A percentile compares a stretch with the other conserved stretches of the same genome.
Evolutionary conservation across 257 asterid species (phyloP).

Genomic region (Capsicum pubescens): DNA sequence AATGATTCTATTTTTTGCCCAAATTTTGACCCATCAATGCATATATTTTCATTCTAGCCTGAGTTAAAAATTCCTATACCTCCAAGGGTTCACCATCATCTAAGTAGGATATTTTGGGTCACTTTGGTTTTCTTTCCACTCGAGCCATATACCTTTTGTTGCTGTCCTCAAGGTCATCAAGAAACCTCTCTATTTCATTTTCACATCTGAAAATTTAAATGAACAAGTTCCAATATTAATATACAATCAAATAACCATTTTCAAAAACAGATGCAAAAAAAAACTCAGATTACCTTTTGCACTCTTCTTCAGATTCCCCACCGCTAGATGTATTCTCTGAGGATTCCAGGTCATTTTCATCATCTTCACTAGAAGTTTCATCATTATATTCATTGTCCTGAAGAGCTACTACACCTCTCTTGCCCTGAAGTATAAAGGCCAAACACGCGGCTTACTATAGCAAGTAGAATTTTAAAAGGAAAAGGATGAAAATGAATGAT

Average conservation of each 20-base stretch:
- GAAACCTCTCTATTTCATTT: constrained; percentile 60
- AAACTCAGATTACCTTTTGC: constrained; percentile 49
- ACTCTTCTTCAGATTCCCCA: constrained; percentile 88
- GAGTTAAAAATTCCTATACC: not conserved
- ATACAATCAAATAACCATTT: not conserved
- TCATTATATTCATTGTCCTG: constrained; percentile 63
- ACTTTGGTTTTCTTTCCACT: constrained; percentile 78
- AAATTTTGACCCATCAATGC: not conserved
- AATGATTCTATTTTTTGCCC: not conserved
- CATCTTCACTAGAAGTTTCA: constrained; percentile 71
- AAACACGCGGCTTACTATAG: not conserved
- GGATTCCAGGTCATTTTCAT: constrained; percentile 48
- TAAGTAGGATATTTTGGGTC: constrained; percentile 57
- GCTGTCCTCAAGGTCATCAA: constrained; percentile 59
- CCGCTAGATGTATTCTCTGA: constrained; percentile 56
- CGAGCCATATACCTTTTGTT: constrained; percentile 61
- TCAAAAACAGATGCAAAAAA: not conserved
- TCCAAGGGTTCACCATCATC: constrained; percentile 43
- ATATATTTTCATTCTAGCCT: not conserved
- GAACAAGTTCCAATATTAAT: constrained; percentile 25
- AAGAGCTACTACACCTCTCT: constrained; percentile 75
- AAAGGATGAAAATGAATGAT: not conserved
- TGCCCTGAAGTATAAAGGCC: constrained; percentile 49
- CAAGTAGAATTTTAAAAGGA: not conserved
- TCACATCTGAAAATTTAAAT: constrained; percentile 57